These are phyloP conservation scores for Pelargonium citronellum DNA, from an alignment of 441 rosid species.

Conservation along the genomic window DNA sequence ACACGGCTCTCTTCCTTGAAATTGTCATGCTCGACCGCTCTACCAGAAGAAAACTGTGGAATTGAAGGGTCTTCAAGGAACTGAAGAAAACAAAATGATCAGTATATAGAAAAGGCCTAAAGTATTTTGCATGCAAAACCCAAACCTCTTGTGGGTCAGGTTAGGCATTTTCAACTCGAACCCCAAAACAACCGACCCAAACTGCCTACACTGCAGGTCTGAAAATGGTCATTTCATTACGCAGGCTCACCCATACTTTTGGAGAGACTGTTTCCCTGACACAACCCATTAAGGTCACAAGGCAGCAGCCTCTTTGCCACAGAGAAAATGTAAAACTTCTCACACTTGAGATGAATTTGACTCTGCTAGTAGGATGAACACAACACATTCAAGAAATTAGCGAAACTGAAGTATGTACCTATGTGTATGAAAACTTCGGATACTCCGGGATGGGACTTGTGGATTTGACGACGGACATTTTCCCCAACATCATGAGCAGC, in stretches of 20 bases:
- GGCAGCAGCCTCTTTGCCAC: too few species aligned
- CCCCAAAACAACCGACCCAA: too few species aligned
- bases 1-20: slow-evolving; percentile 15
- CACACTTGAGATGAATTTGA: too few species aligned
- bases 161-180: too few species aligned
- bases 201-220: too few species aligned
- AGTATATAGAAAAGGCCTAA: background rate
- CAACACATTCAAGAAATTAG: background rate
- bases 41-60: slow-evolving; percentile 32
- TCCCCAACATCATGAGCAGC: slow-evolving; percentile 88
- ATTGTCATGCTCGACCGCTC: slow-evolving; percentile 29
- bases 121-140: too few species aligned
- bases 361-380: background rate
- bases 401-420: slow-evolving; percentile 34
- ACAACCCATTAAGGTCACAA: too few species aligned
- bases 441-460: slow-evolving; percentile 56
- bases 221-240: too few species aligned
- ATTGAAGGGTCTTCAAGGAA: slow-evolving; percentile 62
- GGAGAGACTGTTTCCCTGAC: too few species aligned
- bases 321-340: too few species aligned
- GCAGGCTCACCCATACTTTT: too few species aligned
- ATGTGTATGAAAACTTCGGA: slow-evolving; percentile 92
- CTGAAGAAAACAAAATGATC: slow-evolving; percentile 2
- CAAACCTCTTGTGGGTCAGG: too few species aligned
- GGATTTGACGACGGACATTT: slow-evolving; percentile 63